Percentiles rank a stretch among this genome's conserved stretches.
These are phyloP conservation scores for Senna siamea DNA, from an alignment of 306 rosid genomes.

Conservation along the genomic window DNA sequence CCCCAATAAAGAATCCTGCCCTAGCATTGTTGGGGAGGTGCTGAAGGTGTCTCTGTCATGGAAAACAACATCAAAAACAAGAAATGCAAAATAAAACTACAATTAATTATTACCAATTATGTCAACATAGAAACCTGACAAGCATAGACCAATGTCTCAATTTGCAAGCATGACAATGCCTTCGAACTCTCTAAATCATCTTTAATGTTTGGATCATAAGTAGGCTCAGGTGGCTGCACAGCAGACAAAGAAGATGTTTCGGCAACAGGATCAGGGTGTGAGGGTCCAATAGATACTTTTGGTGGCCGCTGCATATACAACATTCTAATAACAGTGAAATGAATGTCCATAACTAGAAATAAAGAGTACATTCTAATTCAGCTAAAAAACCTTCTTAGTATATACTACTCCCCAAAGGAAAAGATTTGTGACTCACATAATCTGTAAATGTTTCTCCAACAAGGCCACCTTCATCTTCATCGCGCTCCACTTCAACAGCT, in stretches of 20 bases:
- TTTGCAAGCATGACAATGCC: constrained; percentile 93
- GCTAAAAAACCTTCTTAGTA: not conserved
- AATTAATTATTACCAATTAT: constrained; percentile 39
- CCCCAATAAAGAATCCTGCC: constrained; percentile 95
- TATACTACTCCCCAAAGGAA: constrained; percentile 22
- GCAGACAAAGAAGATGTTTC: constrained; percentile 98
- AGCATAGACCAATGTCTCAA: constrained; percentile 96
- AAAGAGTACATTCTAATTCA: constrained; percentile 29
- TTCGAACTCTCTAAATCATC: constrained; percentile 70
- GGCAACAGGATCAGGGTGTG: constrained; percentile 95
- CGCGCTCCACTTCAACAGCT: constrained; percentile 97
- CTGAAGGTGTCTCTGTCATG: constrained; percentile 88
- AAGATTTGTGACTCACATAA: constrained; percentile 71
- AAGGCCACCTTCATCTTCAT: constrained; percentile 97
- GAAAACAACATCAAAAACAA: constrained; percentile 49
- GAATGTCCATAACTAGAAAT: constrained; percentile 39
- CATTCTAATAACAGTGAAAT: constrained; percentile 39
- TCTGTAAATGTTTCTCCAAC: constrained; percentile 96
- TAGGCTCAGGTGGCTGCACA: constrained; percentile 99
- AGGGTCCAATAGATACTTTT: constrained; percentile 88
- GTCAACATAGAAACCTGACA: constrained; percentile 80
- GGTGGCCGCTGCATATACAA: constrained; percentile 82
- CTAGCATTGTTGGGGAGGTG: constrained; percentile 75
- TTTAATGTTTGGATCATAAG: constrained; percentile 73
- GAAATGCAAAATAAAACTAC: constrained; percentile 24